These are phyloP conservation scores for Penicillium bovifimosum DNA, from an alignment of 495 filamentous ascomycete genomes.

Conservation along the genomic window DNA sequence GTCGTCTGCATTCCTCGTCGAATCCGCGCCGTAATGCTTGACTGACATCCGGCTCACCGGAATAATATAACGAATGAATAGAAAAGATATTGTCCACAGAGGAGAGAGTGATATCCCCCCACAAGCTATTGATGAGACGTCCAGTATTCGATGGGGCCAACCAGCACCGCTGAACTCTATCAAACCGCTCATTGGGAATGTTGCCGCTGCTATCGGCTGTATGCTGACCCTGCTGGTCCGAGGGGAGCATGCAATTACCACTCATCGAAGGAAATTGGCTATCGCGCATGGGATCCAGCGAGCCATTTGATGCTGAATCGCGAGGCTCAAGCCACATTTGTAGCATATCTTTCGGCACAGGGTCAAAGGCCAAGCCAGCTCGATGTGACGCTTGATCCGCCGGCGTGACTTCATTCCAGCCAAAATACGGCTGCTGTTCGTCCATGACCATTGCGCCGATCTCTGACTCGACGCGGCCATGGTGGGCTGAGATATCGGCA, in stretches of 20 bases:
- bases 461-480: constrained; percentile 30
- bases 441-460: constrained; percentile 34
- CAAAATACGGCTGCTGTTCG: constrained; percentile 30
- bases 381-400: constrained; percentile 23
- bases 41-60: constrained; percentile 18
- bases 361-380: constrained; percentile 21
- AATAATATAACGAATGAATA: constrained; percentile 17
- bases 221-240: constrained; percentile 22
- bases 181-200: constrained; percentile 46
- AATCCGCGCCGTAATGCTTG: constrained; percentile 43
- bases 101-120: constrained; percentile 41
- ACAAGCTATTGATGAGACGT: constrained; percentile 45
- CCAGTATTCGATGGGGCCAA: constrained; percentile 38
- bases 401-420: constrained; percentile 31
- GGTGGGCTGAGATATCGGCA: constrained; percentile 37
- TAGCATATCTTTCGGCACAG: constrained; percentile 33
- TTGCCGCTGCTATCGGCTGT: constrained; percentile 28
- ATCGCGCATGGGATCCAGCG: constrained; percentile 31
- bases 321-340: constrained; percentile 39
- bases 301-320: constrained; percentile 32
- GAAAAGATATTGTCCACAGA: constrained; percentile 44
- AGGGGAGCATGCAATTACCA: constrained; percentile 21
- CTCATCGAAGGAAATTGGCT: constrained; percentile 27
- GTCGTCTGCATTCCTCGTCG: constrained; percentile 44
- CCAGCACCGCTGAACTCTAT: constrained; percentile 47